A percentile compares a stretch with the other conserved stretches of the same genome.
These are phyloP conservation scores for Plasmodium gonderi DNA, from an alignment of 169 alveolate genomes.

Conservation along the genomic window DNA sequence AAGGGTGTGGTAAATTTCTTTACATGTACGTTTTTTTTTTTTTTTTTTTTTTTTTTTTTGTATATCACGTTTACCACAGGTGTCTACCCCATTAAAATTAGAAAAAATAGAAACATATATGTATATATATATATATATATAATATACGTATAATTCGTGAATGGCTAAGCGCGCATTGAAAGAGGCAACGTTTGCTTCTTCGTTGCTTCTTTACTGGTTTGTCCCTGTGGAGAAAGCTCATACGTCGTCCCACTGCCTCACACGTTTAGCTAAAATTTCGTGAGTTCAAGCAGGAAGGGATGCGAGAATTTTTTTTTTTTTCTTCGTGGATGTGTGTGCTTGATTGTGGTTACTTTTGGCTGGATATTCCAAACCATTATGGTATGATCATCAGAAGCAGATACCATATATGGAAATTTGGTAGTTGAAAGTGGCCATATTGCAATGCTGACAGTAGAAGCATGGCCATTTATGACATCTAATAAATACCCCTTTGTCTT, in stretches of 20 bases:
- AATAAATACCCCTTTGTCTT: constrained; percentile 85
- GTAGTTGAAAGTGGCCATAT: constrained; percentile 82
- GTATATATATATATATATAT: not conserved
- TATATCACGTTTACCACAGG: too few relatives aligned
- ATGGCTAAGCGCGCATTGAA: not conserved
- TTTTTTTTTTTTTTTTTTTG: too few relatives aligned
- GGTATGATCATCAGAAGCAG: constrained; percentile 84
- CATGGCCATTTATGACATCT: constrained; percentile 85
- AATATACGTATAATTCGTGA: not conserved
- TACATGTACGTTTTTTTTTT: too few relatives aligned
- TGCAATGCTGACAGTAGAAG: constrained; percentile 88
- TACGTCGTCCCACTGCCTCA: too few relatives aligned
- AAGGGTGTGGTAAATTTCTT: too few relatives aligned
- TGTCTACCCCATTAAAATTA: too few relatives aligned
- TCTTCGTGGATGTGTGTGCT: not conserved
- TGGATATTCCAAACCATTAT: constrained; percentile 82
- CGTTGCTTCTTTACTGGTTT: not conserved
- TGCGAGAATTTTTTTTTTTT: constrained; percentile 27
- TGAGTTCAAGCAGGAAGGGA: constrained; percentile 42
- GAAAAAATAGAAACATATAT: not conserved
- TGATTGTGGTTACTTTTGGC: constrained; percentile 8
- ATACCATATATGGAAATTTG: constrained; percentile 75
- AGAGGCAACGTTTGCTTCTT: too few relatives aligned
- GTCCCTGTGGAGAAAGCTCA: too few relatives aligned
- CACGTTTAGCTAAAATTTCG: not conserved